Evolutionary conservation across 176 grass and related monocot genomes (phyloP).

Genomic region (Lolium perenne): DNA sequence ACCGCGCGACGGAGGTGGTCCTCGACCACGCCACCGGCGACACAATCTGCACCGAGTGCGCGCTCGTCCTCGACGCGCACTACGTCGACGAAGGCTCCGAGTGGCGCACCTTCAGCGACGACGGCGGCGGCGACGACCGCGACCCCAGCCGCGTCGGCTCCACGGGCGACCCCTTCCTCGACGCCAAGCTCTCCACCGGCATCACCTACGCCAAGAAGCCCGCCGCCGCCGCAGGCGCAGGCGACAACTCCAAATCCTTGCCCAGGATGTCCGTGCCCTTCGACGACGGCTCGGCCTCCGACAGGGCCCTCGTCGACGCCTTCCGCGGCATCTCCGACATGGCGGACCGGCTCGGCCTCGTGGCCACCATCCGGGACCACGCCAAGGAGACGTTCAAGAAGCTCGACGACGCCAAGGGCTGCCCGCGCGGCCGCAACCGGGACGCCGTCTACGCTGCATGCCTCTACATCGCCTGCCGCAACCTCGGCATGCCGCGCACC

Average conservation of each 20-base stretch:
- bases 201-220: neutral
- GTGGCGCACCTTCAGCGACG: constrained; percentile 62
- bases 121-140: constrained; percentile 46
- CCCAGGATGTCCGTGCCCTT: neutral
- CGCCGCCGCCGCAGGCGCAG: neutral
- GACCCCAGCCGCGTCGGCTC: constrained; percentile 58
- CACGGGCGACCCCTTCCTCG: constrained; percentile 47
- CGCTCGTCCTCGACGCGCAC: constrained; percentile 52
- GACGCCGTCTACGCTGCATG: constrained; percentile 56
- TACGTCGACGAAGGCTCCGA: constrained; percentile 59
- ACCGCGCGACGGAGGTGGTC: constrained; percentile 38
- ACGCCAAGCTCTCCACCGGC: constrained; percentile 16
- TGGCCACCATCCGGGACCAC: constrained; percentile 48
- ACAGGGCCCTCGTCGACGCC: constrained; percentile 6
- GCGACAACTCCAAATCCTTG: neutral
- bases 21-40: constrained; percentile 56
- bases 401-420: constrained; percentile 42
- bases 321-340: constrained; percentile 46
- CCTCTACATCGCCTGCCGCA: constrained; percentile 60
- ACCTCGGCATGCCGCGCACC: constrained; percentile 58
- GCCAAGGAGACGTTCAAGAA: constrained; percentile 54
- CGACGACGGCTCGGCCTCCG: neutral
- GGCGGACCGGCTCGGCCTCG: constrained; percentile 56
- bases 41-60: constrained; percentile 65
- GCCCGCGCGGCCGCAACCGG: constrained; percentile 25